Base-by-base conservation (phyloP, 2,329 filamentous ascomycete genomes). In the Lachnum nothofagi region DNA sequence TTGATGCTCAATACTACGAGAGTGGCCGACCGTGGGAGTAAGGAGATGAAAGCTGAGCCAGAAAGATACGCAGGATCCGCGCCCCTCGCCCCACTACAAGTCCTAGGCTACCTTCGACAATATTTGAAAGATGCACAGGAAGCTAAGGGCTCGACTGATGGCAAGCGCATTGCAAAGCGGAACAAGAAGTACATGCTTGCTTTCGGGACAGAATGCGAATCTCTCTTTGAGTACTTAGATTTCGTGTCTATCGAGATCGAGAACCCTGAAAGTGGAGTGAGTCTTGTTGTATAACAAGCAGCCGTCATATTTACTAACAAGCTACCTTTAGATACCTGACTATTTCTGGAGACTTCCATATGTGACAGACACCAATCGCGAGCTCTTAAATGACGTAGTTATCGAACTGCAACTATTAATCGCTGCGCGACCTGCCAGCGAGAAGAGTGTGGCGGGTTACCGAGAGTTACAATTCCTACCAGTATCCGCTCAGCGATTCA, bases 141-240 rank as follows among this genome's bases (percentile, higher is more conserved):
- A 14, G 65, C 81, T 48, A 70, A 72, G 38, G 68, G 74, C 17
- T 64, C 66, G 5, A 70, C 74, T 40, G 72, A 71, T 27, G 76
- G 73, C 57, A 74, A 74, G 55, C 65, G 70, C 38, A 82, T 86
- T 56, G 75, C 76, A 4, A 68, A 75, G 6, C 65, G 74, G 14
- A 86, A 87, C 60, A 82, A 83, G 61, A 77, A 78, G 48, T 87
- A 85, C 56, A 70, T 79, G 58, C 72, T 79, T 52, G 76, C 76
- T 2, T 84, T 86, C 63, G 82, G 80, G 8, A 68, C 74, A 35
- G 79, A 83, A 42, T 86, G 82, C 61, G 71, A 74, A 55, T 68
- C 72, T 9, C 62, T 87, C 23, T 67, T 87, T 16, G 68, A 74
- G 47, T 75, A 72, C 39, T 62, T 86, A 27, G 80, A 77, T 2